These are phyloP conservation scores for Meredithiella fracta DNA, from an alignment of 2,329 filamentous ascomycete genomes.

Conservation along the genomic window DNA sequence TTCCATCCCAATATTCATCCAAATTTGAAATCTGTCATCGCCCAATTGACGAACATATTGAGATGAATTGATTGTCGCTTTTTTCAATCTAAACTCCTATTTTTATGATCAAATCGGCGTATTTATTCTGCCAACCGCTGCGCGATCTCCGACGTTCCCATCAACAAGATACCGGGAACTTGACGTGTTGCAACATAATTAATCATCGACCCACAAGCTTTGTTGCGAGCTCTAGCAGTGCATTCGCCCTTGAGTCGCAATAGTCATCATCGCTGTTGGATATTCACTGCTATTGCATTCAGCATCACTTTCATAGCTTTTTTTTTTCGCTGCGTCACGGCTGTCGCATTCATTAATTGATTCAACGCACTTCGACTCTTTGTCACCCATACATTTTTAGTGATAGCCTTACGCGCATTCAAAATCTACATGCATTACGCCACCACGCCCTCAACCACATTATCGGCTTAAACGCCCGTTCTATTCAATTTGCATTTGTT, in stretches of 20 bases:
- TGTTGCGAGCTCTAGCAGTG: no score
- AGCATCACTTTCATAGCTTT: background rate
- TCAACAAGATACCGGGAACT: background rate
- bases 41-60: no score
- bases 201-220: background rate
- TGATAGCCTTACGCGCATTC: slow-evolving; percentile 4
- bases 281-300: no score
- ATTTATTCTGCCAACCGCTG: background rate
- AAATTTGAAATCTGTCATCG: no score
- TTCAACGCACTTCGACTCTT: slow-evolving; percentile 13
- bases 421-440: slow-evolving; percentile 3
- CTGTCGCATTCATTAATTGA: slow-evolving; percentile 9
- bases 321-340: background rate
- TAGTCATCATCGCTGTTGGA: no score
- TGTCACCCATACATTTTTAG: slow-evolving; percentile 4
- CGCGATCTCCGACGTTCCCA: background rate
- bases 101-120: background rate
- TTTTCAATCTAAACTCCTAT: background rate
- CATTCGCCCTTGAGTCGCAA: no score
- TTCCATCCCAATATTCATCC: background rate
- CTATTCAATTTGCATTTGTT: background rate
- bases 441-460: background rate
- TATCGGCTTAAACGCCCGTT: background rate
- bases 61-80: no score
- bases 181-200: slow-evolving; percentile 3